A percentile compares a stretch with the other conserved stretches of the same genome.
phyloP scores from a whole-genome alignment of 106 monocot genomes.

The Amphibolis antarctica region DNA sequence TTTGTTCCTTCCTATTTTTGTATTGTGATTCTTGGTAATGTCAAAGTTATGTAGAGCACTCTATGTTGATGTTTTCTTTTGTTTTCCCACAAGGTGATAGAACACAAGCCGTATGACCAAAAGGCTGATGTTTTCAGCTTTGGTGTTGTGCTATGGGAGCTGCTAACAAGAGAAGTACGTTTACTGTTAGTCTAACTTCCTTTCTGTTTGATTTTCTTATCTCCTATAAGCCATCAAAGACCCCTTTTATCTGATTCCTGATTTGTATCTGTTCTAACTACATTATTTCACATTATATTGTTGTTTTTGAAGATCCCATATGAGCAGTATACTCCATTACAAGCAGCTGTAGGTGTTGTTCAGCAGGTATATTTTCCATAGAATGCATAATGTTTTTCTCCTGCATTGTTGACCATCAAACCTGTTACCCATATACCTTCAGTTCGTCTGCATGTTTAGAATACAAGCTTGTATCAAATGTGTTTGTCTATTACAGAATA shows the following conservation, averaged over 20 bases:
- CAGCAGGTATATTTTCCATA: constrained; percentile 15
- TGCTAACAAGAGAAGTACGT: constrained; percentile 55
- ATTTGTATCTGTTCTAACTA: no score
- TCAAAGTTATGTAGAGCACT: background rate
- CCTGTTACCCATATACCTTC: no score
- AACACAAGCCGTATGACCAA: constrained; percentile 78
- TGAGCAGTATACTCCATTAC: constrained; percentile 19
- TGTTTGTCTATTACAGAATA: no score
- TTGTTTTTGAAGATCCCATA: constrained; percentile 14
- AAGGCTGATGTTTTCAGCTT: constrained; percentile 81
- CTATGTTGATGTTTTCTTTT: background rate
- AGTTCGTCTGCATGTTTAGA: no score
- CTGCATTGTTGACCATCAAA: no score
- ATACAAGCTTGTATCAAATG: no score
- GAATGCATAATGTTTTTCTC: no score
- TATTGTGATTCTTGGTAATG: constrained; percentile 1
- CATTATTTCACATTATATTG: background rate
- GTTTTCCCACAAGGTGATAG: constrained; percentile 40
- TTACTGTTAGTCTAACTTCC: background rate
- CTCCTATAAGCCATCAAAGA: background rate
- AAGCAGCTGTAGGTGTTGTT: constrained; percentile 34
- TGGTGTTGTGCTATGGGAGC: constrained; percentile 63
- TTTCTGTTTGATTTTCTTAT: background rate
- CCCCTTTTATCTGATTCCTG: background rate
- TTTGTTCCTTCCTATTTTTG: no score